A percentile compares a stretch with the other conserved stretches of the same genome.
Evolutionary conservation across 148 eudicot species (phyloP).

Genomic region (Chenopodium suecicum): DNA sequence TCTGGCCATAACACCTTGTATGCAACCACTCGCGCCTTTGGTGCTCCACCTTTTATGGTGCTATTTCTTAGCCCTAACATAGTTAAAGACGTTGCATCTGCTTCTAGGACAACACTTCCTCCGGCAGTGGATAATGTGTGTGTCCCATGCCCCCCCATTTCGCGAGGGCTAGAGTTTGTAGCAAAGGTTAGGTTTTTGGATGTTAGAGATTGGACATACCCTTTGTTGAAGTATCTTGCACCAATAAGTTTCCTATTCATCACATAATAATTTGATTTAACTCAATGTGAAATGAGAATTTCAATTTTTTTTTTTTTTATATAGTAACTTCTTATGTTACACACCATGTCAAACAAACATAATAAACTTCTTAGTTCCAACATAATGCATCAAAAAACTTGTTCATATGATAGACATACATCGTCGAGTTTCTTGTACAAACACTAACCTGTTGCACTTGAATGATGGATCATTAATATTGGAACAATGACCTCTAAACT

Average conservation of each 20-base stretch:
- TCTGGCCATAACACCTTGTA: slow-evolving; percentile 28
- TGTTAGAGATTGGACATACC: neutral
- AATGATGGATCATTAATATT: slow-evolving; percentile 9
- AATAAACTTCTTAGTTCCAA: too few relatives aligned
- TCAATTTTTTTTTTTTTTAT: too few relatives aligned
- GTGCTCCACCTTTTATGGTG: slow-evolving; percentile 21
- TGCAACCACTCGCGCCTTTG: slow-evolving; percentile 22
- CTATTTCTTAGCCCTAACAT: neutral
- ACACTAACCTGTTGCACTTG: slow-evolving; percentile 19
- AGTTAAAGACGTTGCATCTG: neutral
- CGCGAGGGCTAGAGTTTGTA: neutral
- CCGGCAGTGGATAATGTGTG: slow-evolving; percentile 17
- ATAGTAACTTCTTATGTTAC: neutral
- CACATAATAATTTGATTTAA: neutral
- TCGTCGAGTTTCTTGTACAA: neutral
- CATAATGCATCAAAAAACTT: too few relatives aligned
- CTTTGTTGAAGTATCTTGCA: slow-evolving; percentile 27
- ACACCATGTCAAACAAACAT: too few relatives aligned
- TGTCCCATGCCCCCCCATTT: neutral
- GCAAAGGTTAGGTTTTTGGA: too few relatives aligned
- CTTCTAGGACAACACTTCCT: neutral
- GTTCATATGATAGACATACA: neutral
- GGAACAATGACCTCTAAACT: slow-evolving; percentile 20
- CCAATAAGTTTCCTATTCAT: slow-evolving; percentile 32
- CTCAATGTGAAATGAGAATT: too few relatives aligned